Conservation (phyloP, 768 basidiomycete genomes). For the Auricularia auricula-judae region DNA sequence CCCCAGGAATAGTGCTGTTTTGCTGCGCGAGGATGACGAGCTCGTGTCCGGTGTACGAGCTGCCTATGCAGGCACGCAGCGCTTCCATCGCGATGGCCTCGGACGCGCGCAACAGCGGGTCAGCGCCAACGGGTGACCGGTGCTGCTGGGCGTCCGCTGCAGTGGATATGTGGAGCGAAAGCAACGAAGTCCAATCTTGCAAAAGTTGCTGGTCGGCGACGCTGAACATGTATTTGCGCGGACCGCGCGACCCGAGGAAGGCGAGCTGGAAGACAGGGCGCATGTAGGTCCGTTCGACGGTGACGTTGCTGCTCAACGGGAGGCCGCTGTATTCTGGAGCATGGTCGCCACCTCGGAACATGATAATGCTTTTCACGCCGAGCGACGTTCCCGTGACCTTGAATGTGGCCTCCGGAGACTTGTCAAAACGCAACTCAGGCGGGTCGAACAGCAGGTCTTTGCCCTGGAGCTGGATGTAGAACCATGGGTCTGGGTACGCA, state of each 20-base stretch:
- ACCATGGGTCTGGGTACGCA: slow-evolving; percentile 70
- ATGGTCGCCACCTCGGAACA: slow-evolving; percentile 75
- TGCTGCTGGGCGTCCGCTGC: neutral
- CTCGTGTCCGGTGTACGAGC: neutral
- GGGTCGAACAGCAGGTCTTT: slow-evolving; percentile 87
- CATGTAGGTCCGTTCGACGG: slow-evolving; percentile 91
- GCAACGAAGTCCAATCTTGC: neutral
- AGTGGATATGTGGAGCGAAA: neutral
- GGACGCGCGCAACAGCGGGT: neutral
- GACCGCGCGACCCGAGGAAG: slow-evolving; percentile 60
- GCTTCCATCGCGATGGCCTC: neutral
- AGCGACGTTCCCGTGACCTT: slow-evolving; percentile 79
- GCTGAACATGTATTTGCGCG: slow-evolving; percentile 91
- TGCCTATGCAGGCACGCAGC: neutral
- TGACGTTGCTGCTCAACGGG: slow-evolving; percentile 64
- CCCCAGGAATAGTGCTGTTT: neutral
- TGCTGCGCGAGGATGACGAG: neutral
- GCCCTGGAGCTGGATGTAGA: slow-evolving; percentile 76
- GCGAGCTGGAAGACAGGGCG: slow-evolving; percentile 90
- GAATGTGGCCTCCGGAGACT: slow-evolving; percentile 76
- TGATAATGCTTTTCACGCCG: slow-evolving; percentile 71
- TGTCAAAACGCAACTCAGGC: slow-evolving; percentile 65
- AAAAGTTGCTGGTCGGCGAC: slow-evolving; percentile 45
- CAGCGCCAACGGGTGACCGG: neutral
- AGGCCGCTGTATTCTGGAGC: slow-evolving; percentile 75